A percentile compares a stretch with the other conserved stretches of the same genome.
phyloP scores from a whole-genome alignment of 179 eudicot species.

The Patellifolia procumbens region DNA sequence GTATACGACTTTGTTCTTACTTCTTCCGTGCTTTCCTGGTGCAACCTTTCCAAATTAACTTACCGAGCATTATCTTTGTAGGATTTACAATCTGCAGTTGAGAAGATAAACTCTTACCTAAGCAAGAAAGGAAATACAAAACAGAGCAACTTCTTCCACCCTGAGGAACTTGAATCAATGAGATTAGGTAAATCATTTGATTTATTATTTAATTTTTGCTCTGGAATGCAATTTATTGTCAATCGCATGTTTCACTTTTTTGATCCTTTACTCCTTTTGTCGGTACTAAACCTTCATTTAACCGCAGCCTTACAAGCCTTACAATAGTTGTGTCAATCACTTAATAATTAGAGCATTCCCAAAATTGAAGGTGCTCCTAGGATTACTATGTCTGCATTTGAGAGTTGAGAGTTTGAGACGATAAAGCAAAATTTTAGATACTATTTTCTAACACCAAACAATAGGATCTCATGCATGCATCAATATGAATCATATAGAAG shows the following conservation, averaged over 20 bases:
- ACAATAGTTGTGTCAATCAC: not conserved
- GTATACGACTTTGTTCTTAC: not conserved
- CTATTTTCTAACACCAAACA: no score
- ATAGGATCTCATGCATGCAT: no score
- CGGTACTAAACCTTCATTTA: no score
- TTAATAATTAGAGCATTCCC: not conserved
- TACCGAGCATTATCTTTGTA: conserved; percentile 27
- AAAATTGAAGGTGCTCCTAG: not conserved
- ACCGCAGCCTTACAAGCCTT: no score
- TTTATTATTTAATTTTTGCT: not conserved
- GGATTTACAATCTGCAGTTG: conserved; percentile 78
- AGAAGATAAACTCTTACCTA: conserved; percentile 64
- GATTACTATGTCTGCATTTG: no score
- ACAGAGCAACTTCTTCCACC: conserved; percentile 50
- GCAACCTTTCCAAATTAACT: not conserved
- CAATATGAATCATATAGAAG: no score
- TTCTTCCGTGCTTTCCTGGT: not conserved
- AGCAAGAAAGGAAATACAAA: conserved; percentile 32
- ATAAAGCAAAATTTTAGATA: no score
- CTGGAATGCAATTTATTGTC: not conserved
- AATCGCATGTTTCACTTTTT: not conserved
- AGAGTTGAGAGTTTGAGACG: no score
- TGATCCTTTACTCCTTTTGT: not conserved
- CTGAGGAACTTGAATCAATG: conserved; percentile 67
- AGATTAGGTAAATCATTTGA: conserved; percentile 61